phyloP scores from a whole-genome alignment of 2,329 filamentous ascomycete genomes.

The Trichoderma atroviride region DNA sequence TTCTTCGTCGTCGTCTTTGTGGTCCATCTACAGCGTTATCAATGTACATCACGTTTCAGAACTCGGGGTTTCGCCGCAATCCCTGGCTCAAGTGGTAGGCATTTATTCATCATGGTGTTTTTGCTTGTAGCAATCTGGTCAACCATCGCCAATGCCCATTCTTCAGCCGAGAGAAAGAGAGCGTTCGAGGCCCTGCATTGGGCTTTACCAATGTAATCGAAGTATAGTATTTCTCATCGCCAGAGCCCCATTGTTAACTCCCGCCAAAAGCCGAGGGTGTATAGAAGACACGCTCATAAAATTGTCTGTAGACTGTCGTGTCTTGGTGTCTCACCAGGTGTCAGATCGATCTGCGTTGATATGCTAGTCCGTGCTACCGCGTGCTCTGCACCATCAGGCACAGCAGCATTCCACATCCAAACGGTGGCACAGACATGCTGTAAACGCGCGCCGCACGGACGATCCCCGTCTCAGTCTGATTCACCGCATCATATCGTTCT shows the following conservation, averaged over 20 bases:
- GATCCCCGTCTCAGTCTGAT: neutral
- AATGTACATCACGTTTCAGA: slow-evolving; percentile 5
- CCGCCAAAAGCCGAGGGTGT: neutral
- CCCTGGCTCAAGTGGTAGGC: neutral
- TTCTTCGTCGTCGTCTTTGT: neutral
- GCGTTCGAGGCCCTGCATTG: neutral
- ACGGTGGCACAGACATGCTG: neutral
- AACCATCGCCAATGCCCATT: neutral
- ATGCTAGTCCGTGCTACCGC: neutral
- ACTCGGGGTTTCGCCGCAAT: neutral
- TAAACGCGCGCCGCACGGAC: neutral
- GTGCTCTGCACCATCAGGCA: neutral
- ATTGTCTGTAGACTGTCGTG: too few species aligned
- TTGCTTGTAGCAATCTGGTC: neutral
- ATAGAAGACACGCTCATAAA: neutral
- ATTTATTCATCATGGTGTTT: neutral
- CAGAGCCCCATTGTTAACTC: neutral
- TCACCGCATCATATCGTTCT: neutral
- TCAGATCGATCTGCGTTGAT: neutral
- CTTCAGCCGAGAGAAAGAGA: neutral
- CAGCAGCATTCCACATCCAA: neutral
- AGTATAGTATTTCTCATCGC: neutral
- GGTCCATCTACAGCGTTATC: neutral
- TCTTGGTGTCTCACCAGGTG: neutral
- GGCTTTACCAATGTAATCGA: neutral